A percentile compares a stretch with the other conserved stretches of the same genome.
These are phyloP conservation scores for Colletotrichum endophyticum DNA, from an alignment of 2,329 filamentous ascomycete species.

Conservation along the genomic window DNA sequence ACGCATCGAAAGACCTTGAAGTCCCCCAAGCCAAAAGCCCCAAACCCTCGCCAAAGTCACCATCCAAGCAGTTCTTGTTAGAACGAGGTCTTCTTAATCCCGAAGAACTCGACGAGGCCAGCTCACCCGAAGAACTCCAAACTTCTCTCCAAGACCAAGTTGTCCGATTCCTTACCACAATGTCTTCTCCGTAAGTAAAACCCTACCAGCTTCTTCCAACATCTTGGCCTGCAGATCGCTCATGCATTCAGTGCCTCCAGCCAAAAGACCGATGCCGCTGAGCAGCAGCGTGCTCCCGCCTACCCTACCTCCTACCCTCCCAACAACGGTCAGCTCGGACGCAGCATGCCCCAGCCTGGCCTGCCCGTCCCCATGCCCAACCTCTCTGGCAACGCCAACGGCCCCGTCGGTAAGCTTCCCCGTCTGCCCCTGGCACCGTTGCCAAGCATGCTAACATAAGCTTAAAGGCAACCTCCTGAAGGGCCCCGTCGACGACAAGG, in stretches of 20 bases:
- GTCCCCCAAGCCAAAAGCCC: neutral
- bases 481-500: constrained; percentile 61
- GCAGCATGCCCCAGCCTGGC: neutral
- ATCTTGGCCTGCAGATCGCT: neutral
- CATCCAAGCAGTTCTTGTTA: constrained; percentile 10
- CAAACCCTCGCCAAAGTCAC: neutral
- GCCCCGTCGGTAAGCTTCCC: constrained; percentile 27
- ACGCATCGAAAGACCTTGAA: neutral
- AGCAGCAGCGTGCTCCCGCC: constrained; percentile 12
- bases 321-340: neutral
- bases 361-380: constrained; percentile 31
- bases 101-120: constrained; percentile 1
- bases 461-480: constrained; percentile 57
- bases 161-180: constrained; percentile 11
- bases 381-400: constrained; percentile 40
- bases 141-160: constrained; percentile 15
- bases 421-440: neutral
- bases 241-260: neutral
- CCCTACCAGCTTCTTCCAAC: neutral
- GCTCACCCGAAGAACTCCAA: constrained; percentile 12
- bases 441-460: neutral
- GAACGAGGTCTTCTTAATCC: constrained; percentile 13
- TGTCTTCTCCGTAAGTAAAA: constrained; percentile 13
- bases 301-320: constrained; percentile 13
- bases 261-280: neutral